phyloP scores from a whole-genome alignment of 2,329 filamentous ascomycete genomes.

The Fusarium duplospermum region DNA sequence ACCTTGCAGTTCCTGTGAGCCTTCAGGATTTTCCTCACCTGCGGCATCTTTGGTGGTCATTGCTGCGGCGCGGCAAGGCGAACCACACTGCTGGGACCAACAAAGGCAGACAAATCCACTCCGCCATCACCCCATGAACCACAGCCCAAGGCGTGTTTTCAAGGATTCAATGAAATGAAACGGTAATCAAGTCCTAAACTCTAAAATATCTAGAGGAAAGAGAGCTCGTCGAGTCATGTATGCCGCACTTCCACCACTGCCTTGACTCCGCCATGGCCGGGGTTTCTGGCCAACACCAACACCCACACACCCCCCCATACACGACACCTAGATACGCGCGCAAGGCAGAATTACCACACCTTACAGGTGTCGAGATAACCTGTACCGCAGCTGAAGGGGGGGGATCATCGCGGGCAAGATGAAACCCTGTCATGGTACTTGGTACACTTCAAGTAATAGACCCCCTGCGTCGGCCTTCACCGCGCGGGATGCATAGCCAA shows the following conservation, averaged over 20 bases:
- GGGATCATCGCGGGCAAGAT: background rate
- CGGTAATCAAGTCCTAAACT: background rate
- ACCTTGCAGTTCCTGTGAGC: background rate
- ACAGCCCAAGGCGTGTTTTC: background rate
- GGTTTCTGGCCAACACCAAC: background rate
- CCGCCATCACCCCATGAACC: background rate
- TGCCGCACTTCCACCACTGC: background rate
- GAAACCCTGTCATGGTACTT: background rate
- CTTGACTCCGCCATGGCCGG: conserved; percentile 1
- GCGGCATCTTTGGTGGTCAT: background rate
- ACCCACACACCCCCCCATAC: background rate
- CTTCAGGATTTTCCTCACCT: background rate
- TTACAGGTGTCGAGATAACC: background rate
- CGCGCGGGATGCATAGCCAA: background rate
- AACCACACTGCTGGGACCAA: background rate
- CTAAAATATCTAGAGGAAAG: background rate
- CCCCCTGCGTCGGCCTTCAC: background rate
- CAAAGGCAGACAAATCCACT: background rate
- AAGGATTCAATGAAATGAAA: background rate
- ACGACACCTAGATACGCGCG: background rate
- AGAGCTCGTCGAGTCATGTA: background rate
- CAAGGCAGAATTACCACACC: background rate
- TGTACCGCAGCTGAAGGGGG: background rate
- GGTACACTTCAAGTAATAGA: background rate
- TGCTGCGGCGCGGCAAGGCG: background rate